phyloP scores from a whole-genome alignment of 2,329 filamentous ascomycete species.

The Pyricularia pennisetigena region DNA sequence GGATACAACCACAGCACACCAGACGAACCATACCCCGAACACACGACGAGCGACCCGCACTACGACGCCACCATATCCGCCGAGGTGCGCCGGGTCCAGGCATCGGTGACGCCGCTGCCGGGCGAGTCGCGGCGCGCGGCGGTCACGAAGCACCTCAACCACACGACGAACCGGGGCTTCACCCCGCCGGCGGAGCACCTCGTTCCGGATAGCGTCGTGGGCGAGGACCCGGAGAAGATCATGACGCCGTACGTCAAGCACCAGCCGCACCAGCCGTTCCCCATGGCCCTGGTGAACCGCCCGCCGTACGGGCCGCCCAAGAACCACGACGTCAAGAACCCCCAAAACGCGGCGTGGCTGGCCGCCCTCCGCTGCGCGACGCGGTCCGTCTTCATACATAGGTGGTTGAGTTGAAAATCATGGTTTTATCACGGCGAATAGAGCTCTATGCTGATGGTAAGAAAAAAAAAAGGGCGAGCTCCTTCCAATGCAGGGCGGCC shows the following conservation, averaged over 20 bases:
- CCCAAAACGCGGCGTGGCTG: constrained; percentile 69
- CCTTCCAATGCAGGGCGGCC: constrained; percentile 65
- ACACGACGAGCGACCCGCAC: constrained; percentile 48
- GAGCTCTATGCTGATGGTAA: neutral
- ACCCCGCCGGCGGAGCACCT: constrained; percentile 44
- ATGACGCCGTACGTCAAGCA: constrained; percentile 60
- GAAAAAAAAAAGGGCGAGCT: constrained; percentile 48
- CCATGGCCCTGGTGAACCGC: constrained; percentile 63
- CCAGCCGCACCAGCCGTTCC: constrained; percentile 43
- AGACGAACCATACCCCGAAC: constrained; percentile 32
- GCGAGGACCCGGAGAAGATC: constrained; percentile 28
- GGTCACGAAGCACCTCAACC: constrained; percentile 57
- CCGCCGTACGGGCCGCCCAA: constrained; percentile 56
- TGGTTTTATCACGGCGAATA: neutral
- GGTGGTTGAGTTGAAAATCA: constrained; percentile 19
- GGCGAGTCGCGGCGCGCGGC: constrained; percentile 46
- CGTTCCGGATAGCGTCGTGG: neutral
- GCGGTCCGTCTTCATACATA: constrained; percentile 63
- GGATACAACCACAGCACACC: neutral
- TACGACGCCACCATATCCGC: constrained; percentile 52
- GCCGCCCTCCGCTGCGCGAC: constrained; percentile 57
- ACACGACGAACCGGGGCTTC: constrained; percentile 41
- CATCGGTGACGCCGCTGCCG: constrained; percentile 36
- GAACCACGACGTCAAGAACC: constrained; percentile 49
- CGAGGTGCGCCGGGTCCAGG: constrained; percentile 54